phyloP scores from a whole-genome alignment of 1,284 basidiomycete genomes.

The Clitocybe nebularis region DNA sequence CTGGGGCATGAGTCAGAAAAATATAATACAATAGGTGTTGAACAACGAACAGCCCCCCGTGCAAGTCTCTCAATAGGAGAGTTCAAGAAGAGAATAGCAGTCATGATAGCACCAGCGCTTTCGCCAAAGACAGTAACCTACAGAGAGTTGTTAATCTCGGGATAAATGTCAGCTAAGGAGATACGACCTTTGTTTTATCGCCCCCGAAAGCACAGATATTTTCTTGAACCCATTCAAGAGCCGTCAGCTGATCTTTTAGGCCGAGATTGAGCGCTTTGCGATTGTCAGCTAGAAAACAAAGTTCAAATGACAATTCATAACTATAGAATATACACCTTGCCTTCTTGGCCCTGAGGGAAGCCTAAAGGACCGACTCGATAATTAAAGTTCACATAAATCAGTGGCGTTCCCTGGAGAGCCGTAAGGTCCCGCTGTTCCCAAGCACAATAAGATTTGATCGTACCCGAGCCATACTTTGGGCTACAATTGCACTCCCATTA shows the following conservation, averaged over 20 bases:
- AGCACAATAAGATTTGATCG: constrained; percentile 5
- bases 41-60: constrained; percentile 36
- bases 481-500: constrained; percentile 41
- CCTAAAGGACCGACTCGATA: constrained; percentile 52
- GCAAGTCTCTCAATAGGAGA: constrained; percentile 34
- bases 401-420: constrained; percentile 37
- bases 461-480: constrained; percentile 42
- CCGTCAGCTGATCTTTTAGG: constrained; percentile 40
- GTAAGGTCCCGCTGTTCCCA: background rate
- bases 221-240: constrained; percentile 44
- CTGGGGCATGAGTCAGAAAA: constrained; percentile 19
- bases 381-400: constrained; percentile 57
- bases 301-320: background rate
- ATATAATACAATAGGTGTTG: background rate
- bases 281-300: constrained; percentile 19
- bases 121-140: constrained; percentile 53
- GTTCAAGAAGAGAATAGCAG: constrained; percentile 38
- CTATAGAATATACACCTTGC: no score
- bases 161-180: no score
- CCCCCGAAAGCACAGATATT: constrained; percentile 48
- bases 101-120: constrained; percentile 49
- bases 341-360: constrained; percentile 47
- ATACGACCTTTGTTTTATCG: constrained; percentile 42
- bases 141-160: no score
- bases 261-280: constrained; percentile 38